Conservation (phyloP, 306 rosid genomes). For the Ceratonia siliqua region DNA sequence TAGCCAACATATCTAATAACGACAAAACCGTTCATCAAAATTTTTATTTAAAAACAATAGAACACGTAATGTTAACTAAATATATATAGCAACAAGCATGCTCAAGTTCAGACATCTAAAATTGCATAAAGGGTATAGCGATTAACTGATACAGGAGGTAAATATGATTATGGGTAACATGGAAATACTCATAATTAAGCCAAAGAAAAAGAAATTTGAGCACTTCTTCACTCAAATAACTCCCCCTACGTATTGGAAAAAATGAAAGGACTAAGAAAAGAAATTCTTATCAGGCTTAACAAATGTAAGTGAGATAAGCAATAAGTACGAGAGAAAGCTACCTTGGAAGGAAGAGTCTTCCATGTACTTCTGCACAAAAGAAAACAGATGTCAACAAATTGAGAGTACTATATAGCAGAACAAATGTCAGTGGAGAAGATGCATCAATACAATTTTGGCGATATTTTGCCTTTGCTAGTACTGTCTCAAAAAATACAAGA, state of each 20-base stretch:
- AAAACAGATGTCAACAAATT: constrained; percentile 28
- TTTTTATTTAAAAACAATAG: neutral
- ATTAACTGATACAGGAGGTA: neutral
- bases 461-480: neutral
- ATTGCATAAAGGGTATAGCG: constrained; percentile 12
- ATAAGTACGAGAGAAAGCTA: constrained; percentile 30
- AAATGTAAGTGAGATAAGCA: constrained; percentile 13
- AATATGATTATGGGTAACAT: constrained; percentile 1
- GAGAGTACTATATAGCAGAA: neutral
- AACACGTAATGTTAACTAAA: neutral
- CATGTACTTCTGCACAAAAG: constrained; percentile 73
- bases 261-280: constrained; percentile 6
- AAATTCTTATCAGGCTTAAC: constrained; percentile 14
- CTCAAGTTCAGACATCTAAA: constrained; percentile 2
- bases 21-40: constrained; percentile 25
- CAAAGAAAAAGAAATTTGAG: constrained; percentile 16
- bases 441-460: constrained; percentile 1
- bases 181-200: constrained; percentile 12
- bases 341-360: constrained; percentile 94
- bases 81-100: constrained; percentile 6
- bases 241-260: neutral
- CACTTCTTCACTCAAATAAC: neutral
- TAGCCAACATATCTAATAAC: constrained; percentile 70
- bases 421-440: constrained; percentile 19
- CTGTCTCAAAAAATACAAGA: constrained; percentile 17